Percentiles rank a stretch among this genome's conserved stretches.
These are phyloP conservation scores for Scheffersomyces quercinus DNA, from an alignment of 1,139 yeast genomes.

Conservation along the genomic window DNA sequence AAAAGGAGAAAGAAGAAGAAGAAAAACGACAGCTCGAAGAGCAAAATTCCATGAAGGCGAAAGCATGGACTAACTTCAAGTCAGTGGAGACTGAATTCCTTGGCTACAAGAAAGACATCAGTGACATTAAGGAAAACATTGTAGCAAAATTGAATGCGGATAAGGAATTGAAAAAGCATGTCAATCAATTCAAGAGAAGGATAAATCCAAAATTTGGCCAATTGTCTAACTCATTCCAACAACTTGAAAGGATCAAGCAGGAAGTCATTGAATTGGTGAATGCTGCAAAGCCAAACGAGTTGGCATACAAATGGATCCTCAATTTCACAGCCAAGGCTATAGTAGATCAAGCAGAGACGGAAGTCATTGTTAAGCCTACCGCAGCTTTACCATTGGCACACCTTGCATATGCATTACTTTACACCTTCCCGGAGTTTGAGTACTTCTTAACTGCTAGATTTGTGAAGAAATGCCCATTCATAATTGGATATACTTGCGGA, in stretches of 20 bases:
- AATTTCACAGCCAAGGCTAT: constrained; percentile 84
- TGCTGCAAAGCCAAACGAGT: constrained; percentile 43
- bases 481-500: constrained; percentile 75
- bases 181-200: constrained; percentile 57
- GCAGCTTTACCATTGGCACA: constrained; percentile 81
- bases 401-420: constrained; percentile 56
- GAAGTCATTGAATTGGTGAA: constrained; percentile 54
- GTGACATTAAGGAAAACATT: constrained; percentile 58
- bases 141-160: constrained; percentile 48
- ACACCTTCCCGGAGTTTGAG: constrained; percentile 62
- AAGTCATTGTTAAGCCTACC: constrained; percentile 76
- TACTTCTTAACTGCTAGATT: constrained; percentile 76
- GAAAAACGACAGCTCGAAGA: constrained; percentile 10
- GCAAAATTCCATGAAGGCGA: constrained; percentile 9
- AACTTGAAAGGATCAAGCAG: constrained; percentile 51
- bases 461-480: constrained; percentile 86
- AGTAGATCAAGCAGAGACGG: constrained; percentile 91
- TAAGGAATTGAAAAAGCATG: constrained; percentile 42
- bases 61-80: constrained; percentile 28
- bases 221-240: constrained; percentile 68
- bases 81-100: constrained; percentile 48
- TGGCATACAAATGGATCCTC: constrained; percentile 70
- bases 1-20: constrained; percentile 8
- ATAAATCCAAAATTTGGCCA: constrained; percentile 92
- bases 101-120: constrained; percentile 57